A percentile compares a stretch with the other conserved stretches of the same genome.
These are phyloP conservation scores for Plenodomus lindquistii DNA, from an alignment of 2,329 filamentous ascomycete genomes.

Conservation along the genomic window DNA sequence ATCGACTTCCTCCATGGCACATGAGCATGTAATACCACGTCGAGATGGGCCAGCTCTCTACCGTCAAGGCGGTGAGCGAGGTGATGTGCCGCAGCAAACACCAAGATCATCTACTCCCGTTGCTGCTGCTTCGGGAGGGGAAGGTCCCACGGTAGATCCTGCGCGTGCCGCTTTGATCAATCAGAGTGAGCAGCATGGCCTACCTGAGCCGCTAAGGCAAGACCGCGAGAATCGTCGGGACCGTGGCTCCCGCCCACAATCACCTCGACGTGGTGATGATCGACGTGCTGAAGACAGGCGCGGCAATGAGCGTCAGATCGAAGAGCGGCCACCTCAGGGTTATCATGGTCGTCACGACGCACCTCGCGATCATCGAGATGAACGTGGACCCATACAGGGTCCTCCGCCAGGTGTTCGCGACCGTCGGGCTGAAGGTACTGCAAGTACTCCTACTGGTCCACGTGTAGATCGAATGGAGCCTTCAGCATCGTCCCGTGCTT, in stretches of 20 bases:
- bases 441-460: conserved; percentile 57
- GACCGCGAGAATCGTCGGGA: conserved; percentile 39
- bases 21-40: conserved; percentile 31
- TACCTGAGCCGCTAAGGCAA: conserved; percentile 29
- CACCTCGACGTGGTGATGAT: conserved; percentile 30
- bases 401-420: conserved; percentile 43
- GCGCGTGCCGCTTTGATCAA: conserved; percentile 50
- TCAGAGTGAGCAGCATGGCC: conserved; percentile 26
- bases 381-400: conserved; percentile 27
- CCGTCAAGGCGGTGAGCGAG: conserved; percentile 26
- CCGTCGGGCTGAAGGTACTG: conserved; percentile 44
- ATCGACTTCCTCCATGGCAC: conserved; percentile 20
- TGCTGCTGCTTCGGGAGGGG: conserved; percentile 16
- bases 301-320: conserved; percentile 28
- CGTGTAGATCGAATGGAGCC: conserved; percentile 49
- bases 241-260: conserved; percentile 33
- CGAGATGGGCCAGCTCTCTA: conserved; percentile 28
- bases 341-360: conserved; percentile 32
- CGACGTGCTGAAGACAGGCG: conserved; percentile 29
- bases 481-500: conserved; percentile 24
- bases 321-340: conserved; percentile 25
- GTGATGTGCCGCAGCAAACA: conserved; percentile 10
- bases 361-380: conserved; percentile 37
- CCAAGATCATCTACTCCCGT: conserved; percentile 17
- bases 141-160: conserved; percentile 45